Evolutionary conservation across 2,329 filamentous ascomycete species (phyloP).

Genomic region (Colletotrichum melonis): DNA sequence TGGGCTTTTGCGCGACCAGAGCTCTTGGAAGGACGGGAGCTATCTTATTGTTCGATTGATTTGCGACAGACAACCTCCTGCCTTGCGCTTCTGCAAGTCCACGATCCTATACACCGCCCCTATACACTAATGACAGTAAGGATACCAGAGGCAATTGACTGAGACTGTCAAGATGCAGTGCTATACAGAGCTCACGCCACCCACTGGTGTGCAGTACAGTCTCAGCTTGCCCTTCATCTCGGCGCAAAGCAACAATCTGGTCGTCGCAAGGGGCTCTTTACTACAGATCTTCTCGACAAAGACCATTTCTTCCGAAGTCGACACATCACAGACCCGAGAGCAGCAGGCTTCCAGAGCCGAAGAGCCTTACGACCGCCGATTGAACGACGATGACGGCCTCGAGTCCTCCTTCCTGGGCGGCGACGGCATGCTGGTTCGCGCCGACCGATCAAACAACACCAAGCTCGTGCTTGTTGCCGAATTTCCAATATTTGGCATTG

Average conservation of each 20-base stretch:
- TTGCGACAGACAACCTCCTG: conserved; percentile 7
- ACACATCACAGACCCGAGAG: conserved; percentile 53
- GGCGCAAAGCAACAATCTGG: conserved; percentile 81
- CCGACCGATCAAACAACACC: conserved; percentile 73
- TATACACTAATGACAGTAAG: conserved; percentile 28
- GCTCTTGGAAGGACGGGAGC: conserved; percentile 11
- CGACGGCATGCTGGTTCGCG: conserved; percentile 70
- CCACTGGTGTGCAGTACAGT: conserved; percentile 93
- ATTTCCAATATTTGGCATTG: conserved; percentile 83
- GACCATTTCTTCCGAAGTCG: conserved; percentile 72
- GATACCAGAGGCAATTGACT: conserved; percentile 36
- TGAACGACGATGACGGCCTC: conserved; percentile 71
- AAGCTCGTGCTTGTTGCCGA: conserved; percentile 90
- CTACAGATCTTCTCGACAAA: conserved; percentile 90
- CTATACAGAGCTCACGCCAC: conserved; percentile 95
- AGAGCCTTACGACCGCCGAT: conserved; percentile 62
- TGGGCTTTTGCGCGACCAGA: conserved; percentile 4
- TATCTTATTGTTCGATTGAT: background rate
- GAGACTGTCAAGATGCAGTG: conserved; percentile 80
- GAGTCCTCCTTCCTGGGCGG: conserved; percentile 74
- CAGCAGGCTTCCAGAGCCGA: conserved; percentile 53
- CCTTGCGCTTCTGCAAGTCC: background rate
- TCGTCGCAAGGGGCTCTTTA: conserved; percentile 92
- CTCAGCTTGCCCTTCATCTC: conserved; percentile 82
- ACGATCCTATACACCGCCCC: background rate